Percentiles rank a stretch among this genome's conserved stretches.
phyloP scores from a whole-genome alignment of 805 yeast species.

The Schwanniomyces occidentalis region DNA sequence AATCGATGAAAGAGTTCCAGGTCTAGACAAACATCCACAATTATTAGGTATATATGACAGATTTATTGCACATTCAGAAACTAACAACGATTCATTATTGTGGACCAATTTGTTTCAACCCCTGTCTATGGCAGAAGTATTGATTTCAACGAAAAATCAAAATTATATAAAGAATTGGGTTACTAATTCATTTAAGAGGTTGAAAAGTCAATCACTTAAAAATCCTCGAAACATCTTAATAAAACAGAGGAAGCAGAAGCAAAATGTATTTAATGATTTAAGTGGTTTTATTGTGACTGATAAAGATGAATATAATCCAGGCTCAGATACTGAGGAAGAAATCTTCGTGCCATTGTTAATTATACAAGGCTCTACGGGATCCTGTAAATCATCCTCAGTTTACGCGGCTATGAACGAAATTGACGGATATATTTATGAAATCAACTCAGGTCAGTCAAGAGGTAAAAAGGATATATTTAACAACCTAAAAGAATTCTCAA shows the following conservation, averaged over 20 bases:
- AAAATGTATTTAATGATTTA: constrained; percentile 13
- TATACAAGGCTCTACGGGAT: constrained; percentile 68
- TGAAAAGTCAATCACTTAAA: constrained; percentile 29
- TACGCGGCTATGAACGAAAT: constrained; percentile 64
- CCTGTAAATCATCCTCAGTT: constrained; percentile 76
- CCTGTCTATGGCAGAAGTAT: constrained; percentile 26
- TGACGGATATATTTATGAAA: constrained; percentile 75
- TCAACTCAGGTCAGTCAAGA: constrained; percentile 73
- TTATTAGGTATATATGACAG: constrained; percentile 9
- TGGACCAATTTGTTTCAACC: constrained; percentile 53
- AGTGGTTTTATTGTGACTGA: constrained; percentile 42
- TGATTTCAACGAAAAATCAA: constrained; percentile 28
- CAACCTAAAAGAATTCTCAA: constrained; percentile 73
- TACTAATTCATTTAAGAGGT: constrained; percentile 33
- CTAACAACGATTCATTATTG: constrained; percentile 6
- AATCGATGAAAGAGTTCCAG: constrained; percentile 11
- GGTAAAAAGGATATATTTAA: constrained; percentile 68
- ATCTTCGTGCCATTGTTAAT: constrained; percentile 63
- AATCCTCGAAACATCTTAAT: constrained; percentile 32
- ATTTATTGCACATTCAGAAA: constrained; percentile 3
- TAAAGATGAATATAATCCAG: constrained; percentile 6
- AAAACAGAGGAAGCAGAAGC: constrained; percentile 22
- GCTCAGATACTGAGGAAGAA: constrained; percentile 32
- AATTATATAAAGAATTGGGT: constrained; percentile 40
- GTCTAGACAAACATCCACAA: constrained; percentile 8